Percentiles rank a stretch among this genome's conserved stretches.
These are phyloP conservation scores for Metarhizium sp. DNA, from an alignment of 2,329 filamentous ascomycete species.

Conservation along the genomic window DNA sequence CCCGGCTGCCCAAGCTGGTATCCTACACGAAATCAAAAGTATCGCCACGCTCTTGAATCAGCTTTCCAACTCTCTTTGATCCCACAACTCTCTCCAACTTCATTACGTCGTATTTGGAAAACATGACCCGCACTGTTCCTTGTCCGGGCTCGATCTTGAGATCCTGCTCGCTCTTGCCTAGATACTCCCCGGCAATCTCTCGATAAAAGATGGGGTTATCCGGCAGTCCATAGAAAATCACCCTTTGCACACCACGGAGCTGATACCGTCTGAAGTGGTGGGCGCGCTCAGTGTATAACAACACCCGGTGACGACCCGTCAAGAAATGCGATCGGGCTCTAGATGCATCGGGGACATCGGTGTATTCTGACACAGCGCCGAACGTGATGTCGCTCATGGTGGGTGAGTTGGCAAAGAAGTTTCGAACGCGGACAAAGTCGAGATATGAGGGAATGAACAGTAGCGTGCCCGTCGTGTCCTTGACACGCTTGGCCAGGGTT, in stretches of 20 bases:
- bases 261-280: slow-evolving; percentile 92
- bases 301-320: slow-evolving; percentile 67
- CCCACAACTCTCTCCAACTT: slow-evolving; percentile 85
- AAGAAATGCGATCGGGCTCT: slow-evolving; percentile 83
- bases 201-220: slow-evolving; percentile 79
- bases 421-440: slow-evolving; percentile 88
- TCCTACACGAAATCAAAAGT: slow-evolving; percentile 85
- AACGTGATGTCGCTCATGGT: slow-evolving; percentile 46
- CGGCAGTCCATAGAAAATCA: slow-evolving; percentile 86
- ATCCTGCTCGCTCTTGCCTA: slow-evolving; percentile 50
- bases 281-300: slow-evolving; percentile 90
- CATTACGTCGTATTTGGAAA: slow-evolving; percentile 83
- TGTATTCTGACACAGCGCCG: slow-evolving; percentile 83
- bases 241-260: slow-evolving; percentile 68
- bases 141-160: slow-evolving; percentile 45
- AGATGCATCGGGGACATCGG: slow-evolving; percentile 65
- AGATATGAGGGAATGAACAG: slow-evolving; percentile 90
- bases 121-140: slow-evolving; percentile 55
- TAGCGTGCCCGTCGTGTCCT: slow-evolving; percentile 59
- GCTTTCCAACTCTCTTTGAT: slow-evolving; percentile 66
- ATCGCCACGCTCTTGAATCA: slow-evolving; percentile 77
- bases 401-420: slow-evolving; percentile 71
- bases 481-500: slow-evolving; percentile 57
- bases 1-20: neutral
- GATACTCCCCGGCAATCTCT: slow-evolving; percentile 62